Conservation (phyloP, 2,329 filamentous ascomycete genomes). For the Rhynchosporium agropyri region DNA sequence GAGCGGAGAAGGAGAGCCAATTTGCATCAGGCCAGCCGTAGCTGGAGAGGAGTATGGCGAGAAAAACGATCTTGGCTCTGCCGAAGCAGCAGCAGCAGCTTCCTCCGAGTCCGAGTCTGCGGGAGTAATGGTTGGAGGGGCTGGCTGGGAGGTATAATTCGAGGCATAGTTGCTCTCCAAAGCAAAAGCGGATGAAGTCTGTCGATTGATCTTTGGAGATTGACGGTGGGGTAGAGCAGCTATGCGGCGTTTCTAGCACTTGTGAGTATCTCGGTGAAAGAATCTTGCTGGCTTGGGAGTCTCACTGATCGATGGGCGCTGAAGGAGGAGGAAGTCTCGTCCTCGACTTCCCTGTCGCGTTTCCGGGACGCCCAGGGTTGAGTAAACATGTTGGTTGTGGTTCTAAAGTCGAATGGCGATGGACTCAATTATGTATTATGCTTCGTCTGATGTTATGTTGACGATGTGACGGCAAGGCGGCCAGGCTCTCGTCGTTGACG, state of each 20-base stretch:
- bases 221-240: constrained; percentile 37
- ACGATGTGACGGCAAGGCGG: constrained; percentile 1
- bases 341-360: constrained; percentile 39
- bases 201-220: constrained; percentile 32
- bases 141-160: constrained; percentile 32
- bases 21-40: constrained; percentile 30
- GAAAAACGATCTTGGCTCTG: constrained; percentile 37
- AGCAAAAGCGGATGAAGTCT: constrained; percentile 29
- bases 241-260: constrained; percentile 41
- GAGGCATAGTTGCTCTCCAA: constrained; percentile 31
- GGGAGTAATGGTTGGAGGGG: constrained; percentile 41
- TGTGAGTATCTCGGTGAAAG: constrained; percentile 21
- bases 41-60: constrained; percentile 33
- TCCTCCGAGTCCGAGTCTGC: constrained; percentile 41
- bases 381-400: constrained; percentile 30
- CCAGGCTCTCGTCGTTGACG: constrained; percentile 24
- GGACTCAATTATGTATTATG: constrained; percentile 17
- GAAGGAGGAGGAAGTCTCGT: constrained; percentile 36
- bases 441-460: constrained; percentile 26
- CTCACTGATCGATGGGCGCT: constrained; percentile 41
- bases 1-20: constrained; percentile 28
- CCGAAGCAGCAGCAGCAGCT: constrained; percentile 29
- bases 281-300: neutral
- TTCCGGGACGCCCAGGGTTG: constrained; percentile 34
- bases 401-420: neutral